Conservation (phyloP, 2,329 filamentous ascomycete species). For the Cadophora sp. region DNA sequence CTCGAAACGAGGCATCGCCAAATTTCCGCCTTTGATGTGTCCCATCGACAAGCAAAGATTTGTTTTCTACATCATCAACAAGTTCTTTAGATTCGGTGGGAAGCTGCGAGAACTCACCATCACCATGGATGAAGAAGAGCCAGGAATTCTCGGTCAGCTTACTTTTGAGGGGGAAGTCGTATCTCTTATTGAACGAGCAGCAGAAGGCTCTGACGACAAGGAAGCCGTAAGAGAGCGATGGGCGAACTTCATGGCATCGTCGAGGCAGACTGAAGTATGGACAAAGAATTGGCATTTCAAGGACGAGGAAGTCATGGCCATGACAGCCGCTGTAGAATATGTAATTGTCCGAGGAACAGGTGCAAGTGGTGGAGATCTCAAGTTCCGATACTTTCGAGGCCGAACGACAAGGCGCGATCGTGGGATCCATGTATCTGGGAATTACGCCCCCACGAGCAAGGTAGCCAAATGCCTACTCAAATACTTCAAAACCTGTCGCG, state of each 20-base stretch:
- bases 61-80: background rate
- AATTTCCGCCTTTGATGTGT: background rate
- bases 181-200: background rate
- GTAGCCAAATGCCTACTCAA: background rate
- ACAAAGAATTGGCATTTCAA: background rate
- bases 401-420: background rate
- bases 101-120: background rate
- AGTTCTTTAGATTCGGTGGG: background rate
- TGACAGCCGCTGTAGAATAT: background rate
- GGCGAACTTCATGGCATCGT: background rate
- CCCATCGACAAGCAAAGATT: background rate
- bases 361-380: background rate
- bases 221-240: background rate
- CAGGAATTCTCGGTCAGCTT: background rate
- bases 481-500: background rate
- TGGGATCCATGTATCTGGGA: background rate
- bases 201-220: too few relatives aligned
- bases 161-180: background rate
- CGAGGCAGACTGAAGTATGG: background rate
- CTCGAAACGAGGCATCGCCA: background rate
- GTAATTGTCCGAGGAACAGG: background rate
- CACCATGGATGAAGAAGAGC: constrained; percentile 11
- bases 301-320: background rate
- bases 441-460: background rate
- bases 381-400: background rate